Evolutionary conservation across 2,329 filamentous ascomycete species (phyloP).

Genomic region (Claviceps citrina): DNA sequence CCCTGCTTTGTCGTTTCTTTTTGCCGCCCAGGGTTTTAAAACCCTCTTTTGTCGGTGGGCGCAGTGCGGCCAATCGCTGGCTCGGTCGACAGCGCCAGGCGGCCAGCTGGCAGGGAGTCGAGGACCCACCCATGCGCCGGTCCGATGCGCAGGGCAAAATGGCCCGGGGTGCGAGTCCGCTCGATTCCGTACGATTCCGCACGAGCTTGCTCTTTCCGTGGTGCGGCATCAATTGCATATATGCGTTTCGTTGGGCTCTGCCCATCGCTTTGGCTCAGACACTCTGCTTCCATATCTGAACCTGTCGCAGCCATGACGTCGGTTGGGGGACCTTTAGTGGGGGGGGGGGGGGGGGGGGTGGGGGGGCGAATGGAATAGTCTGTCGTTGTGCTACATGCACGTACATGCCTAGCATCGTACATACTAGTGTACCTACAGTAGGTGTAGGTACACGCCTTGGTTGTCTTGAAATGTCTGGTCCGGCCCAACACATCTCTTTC

Average conservation of each 20-base stretch:
- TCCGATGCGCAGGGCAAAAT: neutral
- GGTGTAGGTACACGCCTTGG: neutral
- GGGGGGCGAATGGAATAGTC: too few relatives aligned
- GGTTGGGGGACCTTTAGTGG: too few relatives aligned
- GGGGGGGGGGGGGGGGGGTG: too few relatives aligned
- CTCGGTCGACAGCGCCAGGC: neutral
- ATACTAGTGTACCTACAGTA: neutral
- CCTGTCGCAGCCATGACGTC: neutral
- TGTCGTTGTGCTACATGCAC: too few relatives aligned
- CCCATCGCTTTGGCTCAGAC: conserved; percentile 2
- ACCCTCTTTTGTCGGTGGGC: neutral
- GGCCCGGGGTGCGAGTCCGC: neutral
- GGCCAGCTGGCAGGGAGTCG: too few relatives aligned
- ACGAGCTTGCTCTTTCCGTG: neutral
- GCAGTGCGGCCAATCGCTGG: neutral
- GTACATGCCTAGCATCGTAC: too few relatives aligned
- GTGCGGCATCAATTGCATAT: neutral
- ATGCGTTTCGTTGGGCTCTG: neutral
- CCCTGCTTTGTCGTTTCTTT: too few relatives aligned
- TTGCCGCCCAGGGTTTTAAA: too few relatives aligned
- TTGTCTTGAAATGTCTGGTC: conserved; percentile 4
- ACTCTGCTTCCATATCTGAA: neutral
- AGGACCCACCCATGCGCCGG: too few relatives aligned
- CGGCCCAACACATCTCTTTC: neutral
- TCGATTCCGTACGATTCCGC: too few relatives aligned